These are phyloP conservation scores for Thelonectria olida DNA, from an alignment of 2,329 filamentous ascomycete species.

Conservation along the genomic window DNA sequence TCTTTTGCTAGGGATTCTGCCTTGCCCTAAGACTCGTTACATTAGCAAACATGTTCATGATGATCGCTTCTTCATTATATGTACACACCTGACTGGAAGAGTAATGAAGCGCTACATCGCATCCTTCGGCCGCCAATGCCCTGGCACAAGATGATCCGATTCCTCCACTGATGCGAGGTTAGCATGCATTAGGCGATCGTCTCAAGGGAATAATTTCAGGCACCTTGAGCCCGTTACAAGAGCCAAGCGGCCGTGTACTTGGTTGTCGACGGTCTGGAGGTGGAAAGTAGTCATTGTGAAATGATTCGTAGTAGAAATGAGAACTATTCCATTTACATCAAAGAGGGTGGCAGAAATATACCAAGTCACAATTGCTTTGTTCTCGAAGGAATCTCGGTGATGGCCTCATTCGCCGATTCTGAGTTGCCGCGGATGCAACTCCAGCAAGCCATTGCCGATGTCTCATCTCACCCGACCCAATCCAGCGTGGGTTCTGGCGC, in stretches of 20 bases:
- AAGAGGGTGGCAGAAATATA: neutral
- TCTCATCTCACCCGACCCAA: neutral
- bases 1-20: constrained; percentile 42
- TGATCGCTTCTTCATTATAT: neutral
- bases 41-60: neutral
- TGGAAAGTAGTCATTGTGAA: constrained; percentile 8
- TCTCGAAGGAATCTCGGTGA: neutral
- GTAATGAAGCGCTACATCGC: constrained; percentile 48
- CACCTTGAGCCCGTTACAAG: constrained; percentile 33
- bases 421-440: neutral
- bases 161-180: constrained; percentile 40
- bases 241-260: constrained; percentile 28
- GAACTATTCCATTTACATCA: neutral
- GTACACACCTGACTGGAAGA: constrained; percentile 44
- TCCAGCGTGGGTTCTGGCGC: neutral
- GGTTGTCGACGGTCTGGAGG: constrained; percentile 24
- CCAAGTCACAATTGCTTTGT: neutral
- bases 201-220: constrained; percentile 9
- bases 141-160: constrained; percentile 46
- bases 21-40: constrained; percentile 35
- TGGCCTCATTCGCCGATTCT: neutral
- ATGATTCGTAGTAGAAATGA: neutral
- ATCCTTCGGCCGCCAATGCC: constrained; percentile 46
- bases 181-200: neutral
- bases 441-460: neutral